Base-by-base conservation (phyloP, 805 yeast species). In the Saturnispora hagleri region DNA sequence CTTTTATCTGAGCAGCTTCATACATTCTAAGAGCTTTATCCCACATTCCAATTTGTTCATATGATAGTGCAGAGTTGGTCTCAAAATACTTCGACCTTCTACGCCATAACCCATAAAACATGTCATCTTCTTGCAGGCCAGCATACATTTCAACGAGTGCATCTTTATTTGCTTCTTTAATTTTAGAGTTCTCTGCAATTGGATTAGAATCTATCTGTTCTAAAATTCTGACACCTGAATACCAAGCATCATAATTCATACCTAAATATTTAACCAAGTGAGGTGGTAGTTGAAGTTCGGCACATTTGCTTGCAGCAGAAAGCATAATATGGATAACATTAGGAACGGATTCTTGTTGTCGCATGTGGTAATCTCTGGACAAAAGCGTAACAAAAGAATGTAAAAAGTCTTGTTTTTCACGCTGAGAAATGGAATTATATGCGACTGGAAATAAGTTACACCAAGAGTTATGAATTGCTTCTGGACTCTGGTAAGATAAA, bases 51-150 rank as follows among this genome's bases (percentile, higher is more conserved):
- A 90, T 78, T 65, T 93, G 99, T 66, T 93, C 99, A 63, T 82
- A 91, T 0, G 97, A 87, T 28, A 95, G 71, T 0, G 98, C 99
- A 42, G 93, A 80, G 55, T 86, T 89, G 0, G 99, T 93, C 64
- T 93, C 97, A 8, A 85, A 77, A 63, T 91, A 93, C 67, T 91
- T 91, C 7, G 98, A 96, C 53, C 97, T 77, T 65, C 98, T 77
- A 70, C 98, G 81, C 99, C 99, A 93, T 58, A 89, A 74, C 3
- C 99, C 99, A 65, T 93, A 93, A 65, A 90, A 93, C 90, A 91
- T 86, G 61, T 93, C 99, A 51, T 88, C 95, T 61, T 93, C 99
- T 60, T 89, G 95, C 50, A 93, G 69, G 8, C 85, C 80, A 5
- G 96, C 83, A 61, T 91, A 93, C 66, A 91, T 71, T 68, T 95